Evolutionary conservation across 2,329 filamentous ascomycete genomes (phyloP), one percentile per base, ranked within the genome.

Genomic region (Lachnellula cervina): DNA sequence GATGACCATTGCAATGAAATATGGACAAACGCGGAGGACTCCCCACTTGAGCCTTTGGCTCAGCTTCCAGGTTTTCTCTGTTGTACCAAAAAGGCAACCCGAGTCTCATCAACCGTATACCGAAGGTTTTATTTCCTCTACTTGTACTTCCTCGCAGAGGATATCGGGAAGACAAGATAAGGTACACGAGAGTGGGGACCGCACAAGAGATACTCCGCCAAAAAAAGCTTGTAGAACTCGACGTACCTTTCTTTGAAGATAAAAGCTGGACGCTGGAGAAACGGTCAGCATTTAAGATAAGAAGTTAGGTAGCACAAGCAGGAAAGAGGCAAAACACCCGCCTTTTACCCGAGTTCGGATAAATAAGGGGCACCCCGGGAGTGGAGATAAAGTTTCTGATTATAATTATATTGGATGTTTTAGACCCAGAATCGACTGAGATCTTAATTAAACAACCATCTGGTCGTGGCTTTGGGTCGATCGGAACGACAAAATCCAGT

Each of bases 401-500:
- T 4, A n/a, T 17, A 28, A 34, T 5, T 4, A n/a, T 17, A 28
- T 47, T 32, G 44, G 13, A 17, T 14, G 14, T 25, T 47, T 47
- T 32, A 16, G 14, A 23, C 44, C 44, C 44, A 28, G 16, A n/a
- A 34, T 34, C 21, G 25, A 47, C 23, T 11, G 44, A 47, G 44
- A 47, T 16, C 44, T 21, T 16, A 47, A 11, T 32, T 47, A 23
- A 23, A 34, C 13, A n/a, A 32, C 21, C 40, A 38, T 42, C 49
- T 28, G 49, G n/a, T 52, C 54, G 51, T 52, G 54, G 54, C 50
- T 34, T 52, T 50, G 45, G 54, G 54, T 52, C 54, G 54, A 56
- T 56, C 54, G 11, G 5, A 25, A 47, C 16, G 6, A 28, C 19
- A n/a, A 47, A 34, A 34, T 25, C 7, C 25, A 34, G 23, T 5